Evolutionary conservation across 2,329 filamentous ascomycete genomes (phyloP).

Genomic region (Phialocephala sp.): DNA sequence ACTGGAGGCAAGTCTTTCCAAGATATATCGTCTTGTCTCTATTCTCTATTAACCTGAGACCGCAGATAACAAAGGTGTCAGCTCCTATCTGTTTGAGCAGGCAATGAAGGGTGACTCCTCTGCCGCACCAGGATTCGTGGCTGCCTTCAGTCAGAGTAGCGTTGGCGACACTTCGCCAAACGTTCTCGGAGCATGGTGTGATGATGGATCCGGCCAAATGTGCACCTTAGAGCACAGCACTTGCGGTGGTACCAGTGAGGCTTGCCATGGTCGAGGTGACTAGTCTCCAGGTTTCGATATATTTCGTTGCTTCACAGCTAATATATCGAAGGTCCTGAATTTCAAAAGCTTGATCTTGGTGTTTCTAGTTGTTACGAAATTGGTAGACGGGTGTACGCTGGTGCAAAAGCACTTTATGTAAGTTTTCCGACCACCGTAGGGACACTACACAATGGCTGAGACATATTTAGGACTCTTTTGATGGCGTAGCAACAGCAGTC

Average conservation of each 20-base stretch:
- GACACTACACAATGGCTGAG: conserved; percentile 1
- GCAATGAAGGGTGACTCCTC: conserved; percentile 59
- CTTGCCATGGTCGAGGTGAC: conserved; percentile 69
- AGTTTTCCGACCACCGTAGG: conserved; percentile 21
- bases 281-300: not conserved
- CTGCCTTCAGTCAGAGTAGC: conserved; percentile 89
- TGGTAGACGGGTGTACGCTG: conserved; percentile 69
- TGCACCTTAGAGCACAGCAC: conserved; percentile 84
- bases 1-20: conserved; percentile 58
- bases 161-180: conserved; percentile 93
- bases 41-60: conserved; percentile 44
- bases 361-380: conserved; percentile 78
- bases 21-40: not conserved
- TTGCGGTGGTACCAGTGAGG: conserved; percentile 70
- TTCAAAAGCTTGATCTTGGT: conserved; percentile 70
- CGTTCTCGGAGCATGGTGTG: conserved; percentile 83
- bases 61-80: conserved; percentile 86
- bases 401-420: conserved; percentile 62
- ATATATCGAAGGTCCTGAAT: conserved; percentile 59
- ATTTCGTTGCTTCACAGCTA: not conserved
- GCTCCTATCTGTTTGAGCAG: conserved; percentile 82
- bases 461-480: conserved; percentile 35
- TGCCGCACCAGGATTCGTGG: conserved; percentile 76
- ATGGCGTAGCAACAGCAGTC: conserved; percentile 50
- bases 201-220: conserved; percentile 76